Conservation (phyloP, 306 rosid genomes). For the Gleditsia sinensis region DNA sequence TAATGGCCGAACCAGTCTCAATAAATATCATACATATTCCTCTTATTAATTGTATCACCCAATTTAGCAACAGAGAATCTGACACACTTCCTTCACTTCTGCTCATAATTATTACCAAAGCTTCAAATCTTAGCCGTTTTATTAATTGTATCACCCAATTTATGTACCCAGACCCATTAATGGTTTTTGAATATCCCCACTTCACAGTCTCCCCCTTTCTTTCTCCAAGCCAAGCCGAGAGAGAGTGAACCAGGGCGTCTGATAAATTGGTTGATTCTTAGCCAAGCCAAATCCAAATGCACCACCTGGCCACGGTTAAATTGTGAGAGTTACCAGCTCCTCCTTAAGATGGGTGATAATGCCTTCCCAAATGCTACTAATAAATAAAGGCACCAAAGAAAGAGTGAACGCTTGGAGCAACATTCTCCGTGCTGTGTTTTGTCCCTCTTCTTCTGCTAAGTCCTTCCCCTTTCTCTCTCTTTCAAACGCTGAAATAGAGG, state of each 20-base stretch:
- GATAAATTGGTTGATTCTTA: background rate
- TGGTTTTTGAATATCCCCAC: background rate
- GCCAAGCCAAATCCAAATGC: background rate
- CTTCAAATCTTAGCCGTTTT: too few relatives aligned
- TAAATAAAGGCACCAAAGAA: constrained; percentile 47
- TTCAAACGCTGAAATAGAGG: constrained; percentile 51
- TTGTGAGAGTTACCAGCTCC: background rate
- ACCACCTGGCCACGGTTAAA: constrained; percentile 9
- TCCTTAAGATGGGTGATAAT: too few relatives aligned
- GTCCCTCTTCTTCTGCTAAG: too few relatives aligned
- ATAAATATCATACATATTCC: constrained; percentile 50
- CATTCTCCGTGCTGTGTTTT: too few relatives aligned
- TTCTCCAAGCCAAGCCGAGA: too few relatives aligned
- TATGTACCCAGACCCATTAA: constrained; percentile 15
- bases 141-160: background rate
- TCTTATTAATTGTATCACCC: constrained; percentile 46
- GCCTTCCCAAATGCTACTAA: constrained; percentile 19
- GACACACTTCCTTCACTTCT: constrained; percentile 43
- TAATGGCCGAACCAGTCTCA: too few relatives aligned
- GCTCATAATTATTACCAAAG: constrained; percentile 32
- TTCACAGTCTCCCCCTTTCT: background rate
- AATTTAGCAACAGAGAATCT: constrained; percentile 37
- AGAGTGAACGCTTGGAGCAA: constrained; percentile 28
- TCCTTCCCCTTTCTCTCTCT: background rate
- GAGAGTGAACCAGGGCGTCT: too few relatives aligned